These are phyloP conservation scores for Rubia peregrina DNA, from an alignment of 305 asterid genomes.

Conservation along the genomic window DNA sequence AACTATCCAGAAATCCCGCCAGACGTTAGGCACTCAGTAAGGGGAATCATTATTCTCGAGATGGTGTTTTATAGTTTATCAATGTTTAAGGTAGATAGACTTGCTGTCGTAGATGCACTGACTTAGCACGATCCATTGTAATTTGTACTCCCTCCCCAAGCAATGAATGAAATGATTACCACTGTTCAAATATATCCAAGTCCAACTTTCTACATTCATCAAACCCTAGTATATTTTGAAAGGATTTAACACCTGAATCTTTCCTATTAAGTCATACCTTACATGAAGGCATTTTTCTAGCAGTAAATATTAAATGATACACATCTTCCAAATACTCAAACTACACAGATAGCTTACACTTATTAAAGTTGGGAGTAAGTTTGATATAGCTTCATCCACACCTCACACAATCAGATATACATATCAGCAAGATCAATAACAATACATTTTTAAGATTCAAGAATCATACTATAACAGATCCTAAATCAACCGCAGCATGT, in stretches of 20 bases:
- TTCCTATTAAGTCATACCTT: background rate
- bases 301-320: no score
- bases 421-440: background rate
- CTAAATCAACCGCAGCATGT: constrained; percentile 48
- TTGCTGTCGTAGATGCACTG: no score
- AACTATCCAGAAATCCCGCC: no score
- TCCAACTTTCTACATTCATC: background rate
- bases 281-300: background rate
- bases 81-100: no score
- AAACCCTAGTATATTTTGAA: background rate
- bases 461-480: background rate
- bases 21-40: no score
- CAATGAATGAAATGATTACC: no score
- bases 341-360: background rate
- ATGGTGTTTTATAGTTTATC: no score
- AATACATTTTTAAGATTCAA: background rate
- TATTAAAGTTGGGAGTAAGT: background rate
- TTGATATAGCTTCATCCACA: background rate
- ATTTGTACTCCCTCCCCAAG: no score
- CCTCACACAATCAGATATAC: constrained; percentile 5
- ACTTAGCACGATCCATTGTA: no score
- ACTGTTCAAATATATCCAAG: no score
- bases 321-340: no score
- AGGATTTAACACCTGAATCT: background rate
- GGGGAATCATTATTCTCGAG: no score